Evolutionary conservation across 805 yeast genomes (phyloP), one percentile per base, ranked within the genome.

Genomic region (Teunomyces cretensis): DNA sequence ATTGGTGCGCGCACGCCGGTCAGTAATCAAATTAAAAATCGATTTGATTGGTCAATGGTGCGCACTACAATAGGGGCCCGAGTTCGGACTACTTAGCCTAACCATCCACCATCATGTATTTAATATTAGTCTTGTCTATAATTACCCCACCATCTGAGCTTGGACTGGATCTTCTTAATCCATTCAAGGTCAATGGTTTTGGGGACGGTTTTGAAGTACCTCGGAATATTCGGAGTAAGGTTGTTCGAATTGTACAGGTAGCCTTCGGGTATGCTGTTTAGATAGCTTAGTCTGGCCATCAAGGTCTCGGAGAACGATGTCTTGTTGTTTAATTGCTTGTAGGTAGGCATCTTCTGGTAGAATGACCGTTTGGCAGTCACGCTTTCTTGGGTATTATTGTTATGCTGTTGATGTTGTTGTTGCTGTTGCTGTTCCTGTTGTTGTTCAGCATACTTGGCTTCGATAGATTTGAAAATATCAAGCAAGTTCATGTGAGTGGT

Each of bases 231-330:
- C 38, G 38, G 38, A 7, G 38, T 13, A 22, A 35, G 38, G 13
- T 13, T 24, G 31, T 15, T 32, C 16, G 45, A 30, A 12, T 19
- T 37, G 31, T 43, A 43, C 30, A 32, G 22, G 35, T 35, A 43
- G 6, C 53, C 53, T 38, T 46, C 55, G 27, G 63, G 52, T 15
- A 50, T 39, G 26, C 49, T 50, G 39, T 56, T 57, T 39, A 59
- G 44, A 35, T 48, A 43, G 14, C 56, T 60, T 7, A 60, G 46
- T 27, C 56, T 52, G 24, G 49, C 45, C 33, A 60, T 53, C 39
- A 60, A 46, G 35, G 47, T 53, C 30, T 51, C 54, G 8, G 63
- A 59, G 30, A 60, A 60, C 12, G 51, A 44, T 4, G 50, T 30
- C 39, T 46, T 48, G 37, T 46, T 50, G 42, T n/a, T 37, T 22